Conservation (phyloP, 805 yeast species). For the Starmerella khaoyaiensis region DNA sequence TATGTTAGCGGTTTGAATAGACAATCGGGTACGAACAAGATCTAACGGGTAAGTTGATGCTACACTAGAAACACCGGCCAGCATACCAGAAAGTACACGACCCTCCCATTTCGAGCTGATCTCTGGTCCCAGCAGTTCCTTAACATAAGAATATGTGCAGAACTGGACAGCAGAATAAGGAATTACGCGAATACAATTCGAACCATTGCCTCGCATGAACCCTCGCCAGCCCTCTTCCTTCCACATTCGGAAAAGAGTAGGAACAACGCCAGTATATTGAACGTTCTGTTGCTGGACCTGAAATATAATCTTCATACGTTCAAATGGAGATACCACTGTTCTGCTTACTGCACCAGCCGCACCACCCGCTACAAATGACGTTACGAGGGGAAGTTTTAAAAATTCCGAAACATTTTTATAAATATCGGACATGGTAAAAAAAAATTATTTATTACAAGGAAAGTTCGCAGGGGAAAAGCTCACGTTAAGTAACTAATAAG, state of each 20-base stretch:
- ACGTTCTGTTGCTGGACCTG: slow-evolving; percentile 66
- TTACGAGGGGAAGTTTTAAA: slow-evolving; percentile 30
- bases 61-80: slow-evolving; percentile 72
- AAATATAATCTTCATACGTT: slow-evolving; percentile 78
- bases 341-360: slow-evolving; percentile 90
- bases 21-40: slow-evolving; percentile 74
- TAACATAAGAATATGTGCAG: slow-evolving; percentile 54
- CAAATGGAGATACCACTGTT: slow-evolving; percentile 90
- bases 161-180: slow-evolving; percentile 95
- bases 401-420: background rate
- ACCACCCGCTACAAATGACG: slow-evolving; percentile 90
- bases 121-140: slow-evolving; percentile 35
- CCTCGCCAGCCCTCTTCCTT: slow-evolving; percentile 87
- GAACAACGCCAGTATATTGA: slow-evolving; percentile 47
- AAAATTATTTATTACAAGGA: too few relatives aligned
- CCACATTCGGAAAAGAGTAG: slow-evolving; percentile 68
- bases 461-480: too few relatives aligned
- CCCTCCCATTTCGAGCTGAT: slow-evolving; percentile 20
- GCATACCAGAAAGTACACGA: slow-evolving; percentile 53
- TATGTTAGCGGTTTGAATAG: slow-evolving; percentile 71
- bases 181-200: slow-evolving; percentile 77
- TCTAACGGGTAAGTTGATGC: slow-evolving; percentile 84
- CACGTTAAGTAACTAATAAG: too few relatives aligned
- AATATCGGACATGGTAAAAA: background rate
- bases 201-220: slow-evolving; percentile 76